Conservation (phyloP, 129 eudicot genomes). For the Rutidosis leptorrhynchoides region DNA sequence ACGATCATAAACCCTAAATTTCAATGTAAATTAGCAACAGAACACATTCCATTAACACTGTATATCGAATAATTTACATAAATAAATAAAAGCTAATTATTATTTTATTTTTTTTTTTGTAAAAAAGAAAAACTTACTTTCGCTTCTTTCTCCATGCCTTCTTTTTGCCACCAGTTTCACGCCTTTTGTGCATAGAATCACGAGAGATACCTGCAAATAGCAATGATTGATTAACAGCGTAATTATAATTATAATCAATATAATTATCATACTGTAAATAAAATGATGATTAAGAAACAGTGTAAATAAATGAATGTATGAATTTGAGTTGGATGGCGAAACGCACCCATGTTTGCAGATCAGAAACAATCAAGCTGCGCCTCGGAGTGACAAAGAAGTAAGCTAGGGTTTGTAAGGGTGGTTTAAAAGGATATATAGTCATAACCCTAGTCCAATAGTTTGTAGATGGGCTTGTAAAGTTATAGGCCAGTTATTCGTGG, state of each 20-base stretch:
- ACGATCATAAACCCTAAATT: too few species aligned
- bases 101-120: too few species aligned
- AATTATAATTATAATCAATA: neutral
- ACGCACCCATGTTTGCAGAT: constrained; percentile 28
- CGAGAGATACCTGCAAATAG: constrained; percentile 51
- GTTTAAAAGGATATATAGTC: neutral
- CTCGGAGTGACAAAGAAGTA: constrained; percentile 4
- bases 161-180: constrained; percentile 72
- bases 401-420: constrained; percentile 8
- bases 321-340: neutral
- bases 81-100: neutral
- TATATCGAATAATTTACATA: neutral
- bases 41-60: neutral
- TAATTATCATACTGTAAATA: neutral
- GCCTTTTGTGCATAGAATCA: constrained; percentile 68
- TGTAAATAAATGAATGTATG: neutral
- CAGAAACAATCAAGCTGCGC: constrained; percentile 3
- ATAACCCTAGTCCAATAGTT: constrained; percentile 14
- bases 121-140: constrained; percentile 28
- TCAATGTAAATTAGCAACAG: neutral
- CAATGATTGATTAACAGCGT: neutral
- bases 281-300: neutral
- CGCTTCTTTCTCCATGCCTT: constrained; percentile 90
- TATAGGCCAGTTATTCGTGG: too few species aligned
- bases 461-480: constrained; percentile 9